These are phyloP conservation scores for Carex cristatella DNA, from an alignment of 176 grass and related monocot genomes.

Conservation along the genomic window DNA sequence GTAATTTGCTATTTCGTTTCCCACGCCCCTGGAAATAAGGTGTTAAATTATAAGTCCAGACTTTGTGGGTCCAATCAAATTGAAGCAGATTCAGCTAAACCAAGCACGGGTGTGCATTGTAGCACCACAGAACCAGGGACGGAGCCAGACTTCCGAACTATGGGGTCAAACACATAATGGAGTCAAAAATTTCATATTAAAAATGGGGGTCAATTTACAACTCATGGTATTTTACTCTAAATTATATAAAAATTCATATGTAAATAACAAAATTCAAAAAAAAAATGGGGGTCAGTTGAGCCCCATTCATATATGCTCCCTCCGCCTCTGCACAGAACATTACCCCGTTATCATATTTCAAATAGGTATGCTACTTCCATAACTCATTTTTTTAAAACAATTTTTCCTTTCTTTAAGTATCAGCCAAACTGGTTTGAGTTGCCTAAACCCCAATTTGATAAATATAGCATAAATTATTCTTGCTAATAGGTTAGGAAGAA, in stretches of 20 bases:
- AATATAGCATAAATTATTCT: not conserved
- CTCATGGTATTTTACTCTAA: too few relatives aligned
- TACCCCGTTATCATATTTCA: not conserved
- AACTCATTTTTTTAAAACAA: not conserved
- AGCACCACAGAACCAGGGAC: too few relatives aligned
- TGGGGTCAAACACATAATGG: too few relatives aligned
- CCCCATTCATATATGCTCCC: too few relatives aligned
- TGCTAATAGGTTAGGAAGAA: not conserved
- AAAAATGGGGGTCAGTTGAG: too few relatives aligned
- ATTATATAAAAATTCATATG: too few relatives aligned
- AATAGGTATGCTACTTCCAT: not conserved
- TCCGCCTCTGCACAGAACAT: not conserved
- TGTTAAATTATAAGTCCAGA: not conserved
- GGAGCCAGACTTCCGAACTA: too few relatives aligned
- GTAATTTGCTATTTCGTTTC: constrained; percentile 40
- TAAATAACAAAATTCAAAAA: too few relatives aligned
- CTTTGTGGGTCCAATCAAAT: not conserved
- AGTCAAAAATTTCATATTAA: too few relatives aligned
- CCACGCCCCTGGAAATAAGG: constrained; percentile 28
- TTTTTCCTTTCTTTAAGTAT: not conserved
- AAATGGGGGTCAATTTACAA: too few relatives aligned
- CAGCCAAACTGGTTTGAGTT: not conserved
- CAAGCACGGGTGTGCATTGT: not conserved
- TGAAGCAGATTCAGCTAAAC: not conserved
- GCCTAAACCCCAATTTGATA: not conserved